A percentile compares a stretch with the other conserved stretches of the same genome.
phyloP scores from a whole-genome alignment of 2,329 filamentous ascomycete genomes.

The Myriosclerotinia duriaeana region DNA sequence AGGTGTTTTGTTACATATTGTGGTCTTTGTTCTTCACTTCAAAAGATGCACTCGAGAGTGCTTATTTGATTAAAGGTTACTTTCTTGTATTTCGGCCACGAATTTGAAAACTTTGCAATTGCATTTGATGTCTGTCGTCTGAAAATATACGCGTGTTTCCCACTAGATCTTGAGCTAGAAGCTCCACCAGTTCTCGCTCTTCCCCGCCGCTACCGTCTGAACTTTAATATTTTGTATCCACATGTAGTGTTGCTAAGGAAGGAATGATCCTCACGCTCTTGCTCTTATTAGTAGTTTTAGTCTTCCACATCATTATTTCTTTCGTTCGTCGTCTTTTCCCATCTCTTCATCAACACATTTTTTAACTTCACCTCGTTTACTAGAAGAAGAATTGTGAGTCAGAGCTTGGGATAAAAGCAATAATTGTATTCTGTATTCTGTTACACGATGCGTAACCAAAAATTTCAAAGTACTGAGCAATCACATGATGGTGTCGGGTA shows the following conservation, averaged over 20 bases:
- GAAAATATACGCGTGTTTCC: background rate
- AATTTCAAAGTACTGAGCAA: no score
- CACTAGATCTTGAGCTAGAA: background rate
- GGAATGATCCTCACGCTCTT: background rate
- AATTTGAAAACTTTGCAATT: background rate
- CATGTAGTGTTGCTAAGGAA: background rate
- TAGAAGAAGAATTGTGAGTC: no score
- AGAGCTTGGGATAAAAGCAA: no score
- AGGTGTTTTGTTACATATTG: background rate
- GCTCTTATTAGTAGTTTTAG: background rate
- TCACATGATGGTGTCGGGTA: no score
- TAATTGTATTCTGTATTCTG: no score
- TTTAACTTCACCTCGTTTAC: no score
- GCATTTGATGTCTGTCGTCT: background rate
- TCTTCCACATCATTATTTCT: background rate
- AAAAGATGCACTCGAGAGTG: background rate
- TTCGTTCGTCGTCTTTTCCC: background rate
- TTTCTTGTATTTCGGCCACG: background rate
- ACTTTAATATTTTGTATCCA: background rate
- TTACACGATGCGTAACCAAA: no score
- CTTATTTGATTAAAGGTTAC: background rate
- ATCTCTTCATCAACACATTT: background rate
- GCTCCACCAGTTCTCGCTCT: background rate
- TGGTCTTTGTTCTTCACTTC: background rate
- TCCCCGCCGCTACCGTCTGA: background rate